phyloP scores from a whole-genome alignment of 345 rosid species.

The Leavenworthia alabamica region DNA sequence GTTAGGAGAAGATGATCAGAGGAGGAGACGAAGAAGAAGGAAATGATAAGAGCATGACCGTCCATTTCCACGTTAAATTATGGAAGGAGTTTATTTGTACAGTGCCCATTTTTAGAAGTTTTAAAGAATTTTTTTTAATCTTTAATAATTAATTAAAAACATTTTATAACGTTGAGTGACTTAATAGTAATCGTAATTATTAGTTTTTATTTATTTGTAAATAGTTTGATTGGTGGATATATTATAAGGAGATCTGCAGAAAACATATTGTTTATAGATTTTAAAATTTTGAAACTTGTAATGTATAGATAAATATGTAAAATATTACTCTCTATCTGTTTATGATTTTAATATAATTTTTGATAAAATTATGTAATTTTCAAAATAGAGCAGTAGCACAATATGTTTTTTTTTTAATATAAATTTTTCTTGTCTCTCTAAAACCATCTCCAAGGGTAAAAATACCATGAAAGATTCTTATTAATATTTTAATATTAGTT shows the following conservation, averaged over 20 bases:
- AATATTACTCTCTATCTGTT: background rate
- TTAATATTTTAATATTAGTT: no score
- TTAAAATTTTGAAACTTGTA: background rate
- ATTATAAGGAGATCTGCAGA: background rate
- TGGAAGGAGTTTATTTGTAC: conserved; percentile 1
- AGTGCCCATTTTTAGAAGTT: conserved; percentile 2
- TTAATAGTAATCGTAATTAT: background rate
- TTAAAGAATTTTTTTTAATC: background rate
- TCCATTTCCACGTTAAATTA: conserved; percentile 13
- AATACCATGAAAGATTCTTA: no score
- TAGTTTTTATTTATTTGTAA: background rate
- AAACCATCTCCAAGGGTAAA: no score
- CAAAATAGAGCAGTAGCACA: background rate
- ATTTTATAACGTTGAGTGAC: background rate
- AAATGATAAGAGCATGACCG: conserved; percentile 18
- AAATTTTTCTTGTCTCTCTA: no score
- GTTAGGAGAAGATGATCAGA: conserved; percentile 17
- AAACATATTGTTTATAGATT: background rate
- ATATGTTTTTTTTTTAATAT: no score
- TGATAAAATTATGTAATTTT: no score
- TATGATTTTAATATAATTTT: background rate
- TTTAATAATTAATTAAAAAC: background rate
- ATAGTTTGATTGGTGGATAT: background rate
- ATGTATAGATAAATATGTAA: background rate
- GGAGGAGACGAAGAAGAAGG: conserved; percentile 15